phyloP scores from a whole-genome alignment of 805 yeast genomes.

The Saccharomycopsis fibuligera region DNA sequence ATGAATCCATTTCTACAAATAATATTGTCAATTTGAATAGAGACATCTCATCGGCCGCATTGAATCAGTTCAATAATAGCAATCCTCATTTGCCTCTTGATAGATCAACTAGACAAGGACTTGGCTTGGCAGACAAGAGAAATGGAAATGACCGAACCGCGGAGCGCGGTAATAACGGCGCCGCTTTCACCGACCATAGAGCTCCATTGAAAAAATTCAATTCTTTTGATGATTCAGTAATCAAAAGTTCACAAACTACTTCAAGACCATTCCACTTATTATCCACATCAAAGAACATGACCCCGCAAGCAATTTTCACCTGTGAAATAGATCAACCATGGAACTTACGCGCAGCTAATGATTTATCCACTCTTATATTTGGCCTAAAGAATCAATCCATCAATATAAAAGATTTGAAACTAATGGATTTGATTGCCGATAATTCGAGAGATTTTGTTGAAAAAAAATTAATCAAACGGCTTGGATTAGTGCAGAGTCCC shows the following conservation, averaged over 20 bases:
- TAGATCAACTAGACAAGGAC: background rate
- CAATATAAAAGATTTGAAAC: slow-evolving; percentile 47
- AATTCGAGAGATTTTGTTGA: slow-evolving; percentile 67
- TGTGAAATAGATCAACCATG: slow-evolving; percentile 71
- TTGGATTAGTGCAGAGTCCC: background rate
- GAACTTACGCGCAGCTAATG: slow-evolving; percentile 79
- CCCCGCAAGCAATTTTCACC: slow-evolving; percentile 82
- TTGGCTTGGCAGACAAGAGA: background rate
- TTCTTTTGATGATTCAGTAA: slow-evolving; percentile 16
- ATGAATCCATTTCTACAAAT: slow-evolving; percentile 23
- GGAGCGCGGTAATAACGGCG: background rate
- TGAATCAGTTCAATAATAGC: slow-evolving; percentile 6
- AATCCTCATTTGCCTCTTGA: background rate
- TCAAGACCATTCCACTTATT: slow-evolving; percentile 53
- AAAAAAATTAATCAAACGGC: slow-evolving; percentile 38
- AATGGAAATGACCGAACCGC: background rate
- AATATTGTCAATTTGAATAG: slow-evolving; percentile 12
- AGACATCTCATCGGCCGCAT: slow-evolving; percentile 14
- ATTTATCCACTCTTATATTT: slow-evolving; percentile 79
- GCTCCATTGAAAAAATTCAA: slow-evolving; percentile 17
- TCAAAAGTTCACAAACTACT: slow-evolving; percentile 21
- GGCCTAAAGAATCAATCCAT: slow-evolving; percentile 62
- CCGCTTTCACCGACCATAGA: slow-evolving; percentile 1
- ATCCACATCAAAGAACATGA: slow-evolving; percentile 61
- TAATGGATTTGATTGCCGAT: slow-evolving; percentile 72